Evolutionary conservation across 2,329 filamentous ascomycete genomes (phyloP).

Genomic region (Neurospora crassa): DNA sequence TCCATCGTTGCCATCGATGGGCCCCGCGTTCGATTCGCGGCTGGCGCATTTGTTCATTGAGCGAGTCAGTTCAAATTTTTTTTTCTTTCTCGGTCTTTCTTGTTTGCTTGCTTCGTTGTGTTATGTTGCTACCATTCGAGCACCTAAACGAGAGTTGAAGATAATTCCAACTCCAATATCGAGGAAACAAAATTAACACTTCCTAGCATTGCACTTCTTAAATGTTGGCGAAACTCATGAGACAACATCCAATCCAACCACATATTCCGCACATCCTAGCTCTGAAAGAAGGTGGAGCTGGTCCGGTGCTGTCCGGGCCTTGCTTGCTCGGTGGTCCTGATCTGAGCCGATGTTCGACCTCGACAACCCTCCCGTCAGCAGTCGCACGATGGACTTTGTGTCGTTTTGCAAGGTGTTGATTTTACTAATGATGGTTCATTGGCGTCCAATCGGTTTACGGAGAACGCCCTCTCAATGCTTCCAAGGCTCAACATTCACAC

Average conservation of each 20-base stretch:
- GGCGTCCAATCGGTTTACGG: background rate
- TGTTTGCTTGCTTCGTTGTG: background rate
- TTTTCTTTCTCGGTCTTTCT: background rate
- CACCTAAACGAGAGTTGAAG: background rate
- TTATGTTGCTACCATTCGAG: background rate
- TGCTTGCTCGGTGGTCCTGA: background rate
- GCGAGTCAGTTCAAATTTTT: background rate
- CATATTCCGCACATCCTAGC: background rate
- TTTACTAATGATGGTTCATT: background rate
- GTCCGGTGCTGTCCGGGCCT: background rate
- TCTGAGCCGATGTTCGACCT: background rate
- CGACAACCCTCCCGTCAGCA: background rate
- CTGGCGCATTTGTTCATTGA: slow-evolving; percentile 11
- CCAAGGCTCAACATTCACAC: background rate
- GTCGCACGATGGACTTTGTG: background rate
- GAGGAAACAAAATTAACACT: background rate
- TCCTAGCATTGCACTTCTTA: background rate
- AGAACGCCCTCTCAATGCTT: background rate
- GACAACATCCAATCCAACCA: background rate
- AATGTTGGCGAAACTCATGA: background rate
- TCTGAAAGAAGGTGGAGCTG: background rate
- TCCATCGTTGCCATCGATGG: slow-evolving; percentile 44
- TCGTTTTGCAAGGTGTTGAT: background rate
- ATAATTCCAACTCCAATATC: background rate
- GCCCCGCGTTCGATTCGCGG: slow-evolving; percentile 23